Conservation (phyloP, 805 yeast species). For the Gaillardinia entomophila region DNA sequence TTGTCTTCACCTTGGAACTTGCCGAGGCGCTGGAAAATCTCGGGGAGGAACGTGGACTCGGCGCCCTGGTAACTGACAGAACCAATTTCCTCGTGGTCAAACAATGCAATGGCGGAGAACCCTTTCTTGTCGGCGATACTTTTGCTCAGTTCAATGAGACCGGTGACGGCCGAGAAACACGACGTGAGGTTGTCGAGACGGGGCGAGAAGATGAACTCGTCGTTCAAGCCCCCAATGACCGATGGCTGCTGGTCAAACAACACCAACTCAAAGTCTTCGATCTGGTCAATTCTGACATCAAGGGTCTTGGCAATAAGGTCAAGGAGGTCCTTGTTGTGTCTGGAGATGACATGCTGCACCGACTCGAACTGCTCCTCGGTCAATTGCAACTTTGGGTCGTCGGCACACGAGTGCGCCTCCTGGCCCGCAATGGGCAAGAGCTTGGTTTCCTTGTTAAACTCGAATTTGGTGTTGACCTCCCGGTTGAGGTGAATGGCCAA, state of each 20-base stretch:
- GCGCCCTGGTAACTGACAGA: constrained; percentile 96
- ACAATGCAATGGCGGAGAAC: constrained; percentile 70
- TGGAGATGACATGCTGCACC: constrained; percentile 54
- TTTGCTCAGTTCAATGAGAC: constrained; percentile 51
- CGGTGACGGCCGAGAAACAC: constrained; percentile 74
- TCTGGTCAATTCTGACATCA: constrained; percentile 43
- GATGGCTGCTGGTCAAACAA: constrained; percentile 83
- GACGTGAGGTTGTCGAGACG: constrained; percentile 88
- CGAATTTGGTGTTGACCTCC: constrained; percentile 70
- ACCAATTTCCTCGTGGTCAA: constrained; percentile 96
- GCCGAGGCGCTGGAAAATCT: constrained; percentile 65
- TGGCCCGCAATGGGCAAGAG: constrained; percentile 81
- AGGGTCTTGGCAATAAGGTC: constrained; percentile 65
- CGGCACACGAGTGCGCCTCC: constrained; percentile 36
- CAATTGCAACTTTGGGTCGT: constrained; percentile 42
- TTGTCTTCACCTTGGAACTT: constrained; percentile 9
- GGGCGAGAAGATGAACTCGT: constrained; percentile 88
- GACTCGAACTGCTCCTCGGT: constrained; percentile 57
- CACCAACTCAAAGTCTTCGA: constrained; percentile 87
- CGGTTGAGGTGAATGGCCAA: constrained; percentile 88
- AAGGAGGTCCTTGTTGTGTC: constrained; percentile 74
- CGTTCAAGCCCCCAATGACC: constrained; percentile 78
- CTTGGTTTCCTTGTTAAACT: constrained; percentile 84
- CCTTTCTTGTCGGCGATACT: constrained; percentile 44
- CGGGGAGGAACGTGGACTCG: constrained; percentile 83